Percentiles rank a stretch among this genome's conserved stretches.
phyloP scores from a whole-genome alignment of 139 green algal genomes.

The Chlorella sp. region DNA sequence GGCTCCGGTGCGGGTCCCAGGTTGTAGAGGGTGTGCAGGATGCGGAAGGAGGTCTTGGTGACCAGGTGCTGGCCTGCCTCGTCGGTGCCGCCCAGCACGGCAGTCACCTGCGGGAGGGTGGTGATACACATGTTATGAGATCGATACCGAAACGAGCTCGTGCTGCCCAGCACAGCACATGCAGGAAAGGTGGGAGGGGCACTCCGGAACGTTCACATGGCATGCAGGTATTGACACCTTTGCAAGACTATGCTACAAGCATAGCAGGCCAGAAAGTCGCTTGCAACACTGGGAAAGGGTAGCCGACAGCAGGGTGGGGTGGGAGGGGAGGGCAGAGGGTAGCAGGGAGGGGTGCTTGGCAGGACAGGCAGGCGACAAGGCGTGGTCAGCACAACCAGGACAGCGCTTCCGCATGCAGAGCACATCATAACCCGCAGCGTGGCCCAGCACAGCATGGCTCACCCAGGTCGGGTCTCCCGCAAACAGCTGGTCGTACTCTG shows the following conservation, averaged over 20 bases:
- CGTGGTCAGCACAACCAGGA: neutral
- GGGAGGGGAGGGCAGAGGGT: too few relatives aligned
- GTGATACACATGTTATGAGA: too few relatives aligned
- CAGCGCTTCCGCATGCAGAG: neutral
- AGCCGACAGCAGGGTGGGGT: neutral
- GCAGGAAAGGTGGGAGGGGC: too few relatives aligned
- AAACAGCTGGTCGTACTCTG: slow-evolving; percentile 86
- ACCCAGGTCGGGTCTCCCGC: slow-evolving; percentile 82
- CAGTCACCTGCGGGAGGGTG: slow-evolving; percentile 49
- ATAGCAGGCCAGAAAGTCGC: too few relatives aligned
- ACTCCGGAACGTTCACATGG: too few relatives aligned
- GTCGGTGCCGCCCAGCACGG: slow-evolving; percentile 68
- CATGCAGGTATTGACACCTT: too few relatives aligned
- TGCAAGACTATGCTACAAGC: too few relatives aligned
- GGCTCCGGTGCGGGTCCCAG: slow-evolving; percentile 77
- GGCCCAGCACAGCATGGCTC: neutral
- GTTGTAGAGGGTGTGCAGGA: slow-evolving; percentile 80
- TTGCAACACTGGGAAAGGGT: too few relatives aligned
- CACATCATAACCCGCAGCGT: neutral
- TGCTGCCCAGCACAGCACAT: too few relatives aligned
- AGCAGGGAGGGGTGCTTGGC: neutral
- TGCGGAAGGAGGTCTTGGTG: slow-evolving; percentile 76
- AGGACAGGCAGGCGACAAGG: neutral
- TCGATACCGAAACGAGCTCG: too few relatives aligned
- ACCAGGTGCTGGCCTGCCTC: slow-evolving; percentile 63